Conservation (phyloP, 257 asterid genomes). For the Asclepias syriaca region DNA sequence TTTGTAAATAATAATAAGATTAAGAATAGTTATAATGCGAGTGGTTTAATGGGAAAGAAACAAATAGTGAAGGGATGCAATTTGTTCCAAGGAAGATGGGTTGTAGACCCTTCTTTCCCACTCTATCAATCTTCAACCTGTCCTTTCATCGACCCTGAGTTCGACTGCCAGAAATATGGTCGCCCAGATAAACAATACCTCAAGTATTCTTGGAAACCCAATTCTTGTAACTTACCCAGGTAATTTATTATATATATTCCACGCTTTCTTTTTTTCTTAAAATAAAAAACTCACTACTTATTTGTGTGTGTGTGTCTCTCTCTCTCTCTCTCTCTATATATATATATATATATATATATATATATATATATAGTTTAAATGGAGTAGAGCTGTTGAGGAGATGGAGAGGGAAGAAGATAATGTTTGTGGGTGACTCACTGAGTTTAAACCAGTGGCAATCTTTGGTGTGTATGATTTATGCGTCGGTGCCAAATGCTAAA, state of each 20-base stretch:
- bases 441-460: constrained; percentile 60
- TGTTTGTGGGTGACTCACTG: constrained; percentile 56
- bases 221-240: constrained; percentile 49
- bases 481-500: constrained; percentile 39
- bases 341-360: too few relatives aligned
- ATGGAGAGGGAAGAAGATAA: constrained; percentile 59
- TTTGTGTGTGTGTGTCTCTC: too few relatives aligned
- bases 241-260: neutral
- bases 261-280: too few relatives aligned
- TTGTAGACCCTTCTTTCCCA: constrained; percentile 28
- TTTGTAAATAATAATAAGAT: neutral
- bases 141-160: constrained; percentile 41
- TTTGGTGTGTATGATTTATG: constrained; percentile 38
- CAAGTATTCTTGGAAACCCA: constrained; percentile 50
- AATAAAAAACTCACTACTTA: too few relatives aligned
- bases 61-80: constrained; percentile 27
- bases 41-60: constrained; percentile 1
- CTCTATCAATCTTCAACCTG: constrained; percentile 43
- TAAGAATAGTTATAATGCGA: neutral
- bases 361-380: constrained; percentile 31
- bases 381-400: constrained; percentile 32
- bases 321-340: too few relatives aligned
- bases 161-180: constrained; percentile 49
- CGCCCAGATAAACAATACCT: constrained; percentile 51
- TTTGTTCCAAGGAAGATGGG: constrained; percentile 54